These are phyloP conservation scores for Penicillium steckii DNA, from an alignment of 495 filamentous ascomycete species.

Conservation along the genomic window DNA sequence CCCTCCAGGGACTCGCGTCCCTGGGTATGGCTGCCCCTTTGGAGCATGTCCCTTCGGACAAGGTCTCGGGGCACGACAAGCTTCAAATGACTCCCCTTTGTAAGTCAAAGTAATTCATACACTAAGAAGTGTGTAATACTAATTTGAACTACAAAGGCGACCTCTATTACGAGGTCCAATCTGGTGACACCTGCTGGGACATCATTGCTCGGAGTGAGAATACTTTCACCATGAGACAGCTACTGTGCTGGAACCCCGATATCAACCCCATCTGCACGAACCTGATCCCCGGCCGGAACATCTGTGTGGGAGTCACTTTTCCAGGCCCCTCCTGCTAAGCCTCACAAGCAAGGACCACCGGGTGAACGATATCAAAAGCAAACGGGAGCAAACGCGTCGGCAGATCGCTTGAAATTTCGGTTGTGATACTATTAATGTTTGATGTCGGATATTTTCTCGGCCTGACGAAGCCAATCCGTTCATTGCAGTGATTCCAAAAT, in stretches of 20 bases:
- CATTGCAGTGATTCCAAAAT: not conserved
- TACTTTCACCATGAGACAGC: slow-evolving; percentile 21
- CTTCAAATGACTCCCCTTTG: slow-evolving; percentile 5
- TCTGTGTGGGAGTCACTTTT: slow-evolving; percentile 18
- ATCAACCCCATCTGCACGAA: slow-evolving; percentile 28
- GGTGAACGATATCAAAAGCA: not conserved
- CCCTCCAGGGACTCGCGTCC: slow-evolving; percentile 15
- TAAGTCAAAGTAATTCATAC: slow-evolving; percentile 8
- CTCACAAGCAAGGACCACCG: not conserved
- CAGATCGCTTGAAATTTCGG: not conserved
- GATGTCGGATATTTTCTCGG: not conserved
- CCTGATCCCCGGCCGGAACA: slow-evolving; percentile 22
- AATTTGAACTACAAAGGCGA: slow-evolving; percentile 13
- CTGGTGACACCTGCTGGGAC: slow-evolving; percentile 30
- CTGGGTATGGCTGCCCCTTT: slow-evolving; percentile 10
- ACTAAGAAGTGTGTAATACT: not conserved
- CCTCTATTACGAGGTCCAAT: slow-evolving; percentile 13
- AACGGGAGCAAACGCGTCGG: not conserved
- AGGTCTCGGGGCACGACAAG: not conserved
- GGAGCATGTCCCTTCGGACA: not conserved
- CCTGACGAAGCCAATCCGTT: not conserved
- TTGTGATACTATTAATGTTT: not conserved
- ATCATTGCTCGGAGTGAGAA: slow-evolving; percentile 16
- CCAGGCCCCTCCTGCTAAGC: slow-evolving; percentile 14
- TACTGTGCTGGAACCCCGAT: slow-evolving; percentile 29